phyloP scores from a whole-genome alignment of 2,329 filamentous ascomycete genomes.

The Tolypocladium tundrense region DNA sequence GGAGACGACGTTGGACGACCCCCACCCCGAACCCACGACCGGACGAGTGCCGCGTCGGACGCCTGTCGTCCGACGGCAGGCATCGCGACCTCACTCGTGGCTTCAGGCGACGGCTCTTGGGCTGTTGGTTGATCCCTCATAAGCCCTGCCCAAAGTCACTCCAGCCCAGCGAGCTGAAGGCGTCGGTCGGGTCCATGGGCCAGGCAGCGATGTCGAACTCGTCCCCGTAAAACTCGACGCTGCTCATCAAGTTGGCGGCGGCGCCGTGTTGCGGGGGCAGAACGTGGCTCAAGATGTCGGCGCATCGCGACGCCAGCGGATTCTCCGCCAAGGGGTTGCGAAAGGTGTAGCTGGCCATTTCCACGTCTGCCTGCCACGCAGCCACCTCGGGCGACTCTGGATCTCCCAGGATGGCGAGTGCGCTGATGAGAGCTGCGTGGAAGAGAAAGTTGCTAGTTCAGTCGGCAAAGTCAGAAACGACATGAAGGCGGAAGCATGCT shows the following conservation, averaged over 20 bases:
- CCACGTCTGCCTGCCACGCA: constrained; percentile 17
- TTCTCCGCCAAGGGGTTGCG: constrained; percentile 12
- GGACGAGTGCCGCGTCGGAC: background rate
- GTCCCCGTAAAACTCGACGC: background rate
- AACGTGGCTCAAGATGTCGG: constrained; percentile 16
- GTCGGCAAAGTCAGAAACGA: background rate
- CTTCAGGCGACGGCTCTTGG: background rate
- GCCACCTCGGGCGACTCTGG: constrained; percentile 12
- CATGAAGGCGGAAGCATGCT: background rate
- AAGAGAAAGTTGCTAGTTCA: constrained; percentile 17
- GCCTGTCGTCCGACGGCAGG: background rate
- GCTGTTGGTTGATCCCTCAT: background rate
- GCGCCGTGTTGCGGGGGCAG: constrained; percentile 5
- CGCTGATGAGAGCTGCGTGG: constrained; percentile 18
- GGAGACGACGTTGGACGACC: background rate
- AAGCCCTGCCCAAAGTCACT: constrained; percentile 1
- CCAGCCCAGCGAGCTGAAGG: constrained; percentile 4
- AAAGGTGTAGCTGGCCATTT: constrained; percentile 14
- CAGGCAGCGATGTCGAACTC: constrained; percentile 10
- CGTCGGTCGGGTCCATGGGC: constrained; percentile 8
- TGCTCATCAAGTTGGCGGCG: background rate
- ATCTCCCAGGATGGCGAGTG: constrained; percentile 17
- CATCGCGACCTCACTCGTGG: background rate
- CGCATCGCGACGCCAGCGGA: constrained; percentile 15
- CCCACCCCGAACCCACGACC: background rate